Evolutionary conservation across 257 asterid genomes (phyloP), one percentile per base, ranked within the genome.

Genomic region (Misopates orontium): DNA sequence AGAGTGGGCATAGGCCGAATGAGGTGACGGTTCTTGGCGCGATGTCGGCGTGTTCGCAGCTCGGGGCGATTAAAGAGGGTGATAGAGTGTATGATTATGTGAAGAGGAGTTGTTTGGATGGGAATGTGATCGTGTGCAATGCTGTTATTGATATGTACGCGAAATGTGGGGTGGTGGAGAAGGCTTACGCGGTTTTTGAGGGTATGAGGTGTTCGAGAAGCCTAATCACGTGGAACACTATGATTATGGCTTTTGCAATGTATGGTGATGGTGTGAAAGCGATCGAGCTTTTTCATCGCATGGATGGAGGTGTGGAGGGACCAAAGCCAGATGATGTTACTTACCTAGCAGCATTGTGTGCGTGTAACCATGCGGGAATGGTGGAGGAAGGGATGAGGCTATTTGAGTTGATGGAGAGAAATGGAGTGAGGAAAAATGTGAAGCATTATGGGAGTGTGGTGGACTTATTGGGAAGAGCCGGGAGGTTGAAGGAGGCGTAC

Each of bases 301-400:
- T 88, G 85, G 48, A 23, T 19, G 39, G 40, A 40, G 80, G 64
- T 8, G 71, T 73, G 60, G 69, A 45, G 21, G 77, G 56, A 32
- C 85, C 85, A 0, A 80, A 56, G 24, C 87, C 92, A 0, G 96
- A 94, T 36, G 68, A 73, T 0, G 89, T 88, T 62, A 90, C 88
- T 52, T 94, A 86, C 56, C 62, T 94, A 44, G 87, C 92, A 1
- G 96, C 82, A 7, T 39, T 94, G 23, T 90, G 96, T 12, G 96
- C 99, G 0, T 90, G 99, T 62, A 94, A 90, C 72, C 99, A 94
- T 48, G 80, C 96, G 0, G 99, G 99, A 40, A 75, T 90, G 93
- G 99, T 94, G 77, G 95, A 88, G 8, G 90, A 90, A 64, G 99
- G 97, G 54, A 66, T 85, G 77, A 76, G 68, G 36, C 73, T 90